A percentile compares a stretch with the other conserved stretches of the same genome.
Evolutionary conservation across 169 alveolate species (phyloP).

Genomic region (Amoebophrya sp.): DNA sequence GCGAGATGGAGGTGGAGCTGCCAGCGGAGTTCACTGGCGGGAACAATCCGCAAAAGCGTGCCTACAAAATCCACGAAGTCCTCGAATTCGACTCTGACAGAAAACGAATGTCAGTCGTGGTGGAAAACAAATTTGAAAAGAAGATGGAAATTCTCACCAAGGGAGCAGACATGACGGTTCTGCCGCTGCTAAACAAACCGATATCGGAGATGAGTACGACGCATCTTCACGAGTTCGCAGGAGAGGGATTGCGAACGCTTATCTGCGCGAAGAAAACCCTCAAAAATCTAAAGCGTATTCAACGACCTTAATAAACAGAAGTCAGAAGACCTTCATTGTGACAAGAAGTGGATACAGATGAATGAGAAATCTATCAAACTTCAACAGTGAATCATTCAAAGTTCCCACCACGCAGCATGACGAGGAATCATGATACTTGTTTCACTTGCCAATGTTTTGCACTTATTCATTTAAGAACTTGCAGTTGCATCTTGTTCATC

Average conservation of each 20-base stretch:
- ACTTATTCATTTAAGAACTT: too few species aligned
- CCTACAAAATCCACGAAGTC: conserved; percentile 56
- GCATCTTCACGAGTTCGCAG: background rate
- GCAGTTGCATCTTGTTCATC: too few species aligned
- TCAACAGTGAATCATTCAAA: too few species aligned
- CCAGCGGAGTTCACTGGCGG: conserved; percentile 29
- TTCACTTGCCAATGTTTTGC: too few species aligned
- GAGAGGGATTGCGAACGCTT: background rate
- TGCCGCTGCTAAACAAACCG: conserved; percentile 55
- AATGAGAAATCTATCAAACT: too few species aligned
- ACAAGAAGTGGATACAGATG: too few species aligned
- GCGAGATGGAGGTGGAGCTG: background rate
- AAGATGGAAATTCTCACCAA: conserved; percentile 51
- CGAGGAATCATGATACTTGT: too few species aligned
- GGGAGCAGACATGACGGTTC: conserved; percentile 72
- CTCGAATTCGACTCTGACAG: conserved; percentile 83
- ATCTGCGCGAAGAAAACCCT: conserved; percentile 10
- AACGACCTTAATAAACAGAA: too few species aligned
- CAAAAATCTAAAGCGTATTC: background rate
- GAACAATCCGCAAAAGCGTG: background rate
- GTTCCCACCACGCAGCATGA: too few species aligned
- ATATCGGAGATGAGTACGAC: too few species aligned
- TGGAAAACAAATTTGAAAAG: conserved; percentile 31
- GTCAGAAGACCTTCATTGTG: too few species aligned
- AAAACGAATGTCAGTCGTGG: conserved; percentile 87